Conservation (phyloP, 331 rosid genomes). For the Quercus tomentella region DNA sequence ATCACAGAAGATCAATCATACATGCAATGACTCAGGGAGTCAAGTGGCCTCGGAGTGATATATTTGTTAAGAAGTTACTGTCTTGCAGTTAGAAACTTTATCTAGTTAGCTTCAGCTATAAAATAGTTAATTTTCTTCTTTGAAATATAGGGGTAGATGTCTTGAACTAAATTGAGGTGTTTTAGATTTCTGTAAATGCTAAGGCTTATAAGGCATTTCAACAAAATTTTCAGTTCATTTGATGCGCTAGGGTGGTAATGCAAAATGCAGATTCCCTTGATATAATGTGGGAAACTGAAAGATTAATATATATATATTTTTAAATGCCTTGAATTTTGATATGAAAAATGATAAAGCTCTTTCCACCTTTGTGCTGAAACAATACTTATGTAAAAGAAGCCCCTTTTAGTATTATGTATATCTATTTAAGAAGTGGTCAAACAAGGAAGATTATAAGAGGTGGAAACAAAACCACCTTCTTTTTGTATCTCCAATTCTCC, state of each 20-base stretch:
- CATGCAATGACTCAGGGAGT: slow-evolving; percentile 44
- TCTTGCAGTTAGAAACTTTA: not conserved
- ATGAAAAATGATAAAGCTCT: no score
- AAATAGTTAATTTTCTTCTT: not conserved
- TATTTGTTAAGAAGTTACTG: not conserved
- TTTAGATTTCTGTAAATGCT: not conserved
- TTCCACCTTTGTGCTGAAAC: no score
- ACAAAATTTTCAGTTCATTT: not conserved
- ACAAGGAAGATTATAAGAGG: no score
- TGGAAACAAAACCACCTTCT: no score
- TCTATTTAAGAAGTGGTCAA: no score
- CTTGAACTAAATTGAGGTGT: not conserved
- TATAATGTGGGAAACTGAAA: not conserved
- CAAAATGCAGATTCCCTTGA: not conserved
- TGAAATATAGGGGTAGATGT: slow-evolving; percentile 7
- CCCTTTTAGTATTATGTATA: no score
- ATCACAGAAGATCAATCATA: slow-evolving; percentile 18
- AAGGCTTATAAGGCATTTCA: not conserved
- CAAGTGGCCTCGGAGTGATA: slow-evolving; percentile 45
- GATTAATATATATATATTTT: no score
- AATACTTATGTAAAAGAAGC: no score
- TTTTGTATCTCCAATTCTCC: no score
- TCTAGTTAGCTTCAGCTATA: not conserved
- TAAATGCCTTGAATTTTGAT: not conserved
- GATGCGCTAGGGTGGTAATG: not conserved